Base-by-base conservation (phyloP, 2,329 filamentous ascomycete genomes). In the Sarocladium strictum region DNA sequence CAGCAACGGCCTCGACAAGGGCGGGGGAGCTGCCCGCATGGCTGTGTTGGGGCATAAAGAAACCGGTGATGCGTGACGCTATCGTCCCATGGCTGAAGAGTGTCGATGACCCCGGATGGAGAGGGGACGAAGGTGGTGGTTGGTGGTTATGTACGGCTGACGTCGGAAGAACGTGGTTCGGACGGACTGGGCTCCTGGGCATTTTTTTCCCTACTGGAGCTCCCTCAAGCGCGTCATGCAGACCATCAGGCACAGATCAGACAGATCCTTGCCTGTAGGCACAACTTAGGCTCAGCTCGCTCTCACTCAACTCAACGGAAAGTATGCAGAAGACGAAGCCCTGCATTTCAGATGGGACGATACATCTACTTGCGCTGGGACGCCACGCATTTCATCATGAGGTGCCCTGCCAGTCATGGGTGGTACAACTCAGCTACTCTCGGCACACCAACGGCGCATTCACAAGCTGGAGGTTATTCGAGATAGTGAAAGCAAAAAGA, bases 1-100 rank as follows among this genome's bases (percentile, higher is more conserved):
- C 94, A 58, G 94, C 90, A 68, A 92, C 78, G 65, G 87, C 87
- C 80, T 97, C 94, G 71, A 97, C 82, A 66, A 89, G 71, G 63
- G 88, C 90, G 72, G 89, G 84, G 65, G 87, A 86, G 67, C 87
- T 76, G 72, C 79, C 82, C 74, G 74, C 80, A 76, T 79, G 65
- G 60, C 72, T 72, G 58, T 64, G 60, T 62, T 72, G 68, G 65
- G 70, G 74, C 77, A 80, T 80, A 66, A 66, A 73, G 66, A 64
- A 24, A 27, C 43, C 53, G 50, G 57, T 27, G 27, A 53, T 33
- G 43, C 29, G 29, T 23, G 45, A 33, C 38, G 53, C 45, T 27
- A 55, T 51, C 43, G 53, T 53, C 6, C 41, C 55, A 58, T 55
- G 45, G 51, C 47, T 57, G 54, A 23, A 12, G 24, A 26, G 17